Conservation (phyloP, 495 filamentous ascomycete species). For the Hypoxylon fragiforme region DNA sequence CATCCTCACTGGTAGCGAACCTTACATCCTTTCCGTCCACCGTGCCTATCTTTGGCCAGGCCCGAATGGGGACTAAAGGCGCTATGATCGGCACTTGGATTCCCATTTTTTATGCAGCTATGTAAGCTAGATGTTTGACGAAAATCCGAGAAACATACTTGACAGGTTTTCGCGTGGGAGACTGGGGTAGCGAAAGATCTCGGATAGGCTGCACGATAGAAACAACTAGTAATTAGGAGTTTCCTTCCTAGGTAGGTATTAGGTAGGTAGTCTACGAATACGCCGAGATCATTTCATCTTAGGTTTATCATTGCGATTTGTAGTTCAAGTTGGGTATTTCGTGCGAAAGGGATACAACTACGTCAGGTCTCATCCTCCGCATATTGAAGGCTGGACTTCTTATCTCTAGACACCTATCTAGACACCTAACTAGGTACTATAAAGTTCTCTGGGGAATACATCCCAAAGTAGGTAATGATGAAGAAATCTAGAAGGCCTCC, state of each 20-base stretch:
- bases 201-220: slow-evolving; percentile 3
- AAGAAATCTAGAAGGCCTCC: neutral
- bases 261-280: too few species aligned
- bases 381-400: slow-evolving; percentile 6
- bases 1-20: slow-evolving; percentile 30
- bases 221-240: too few species aligned
- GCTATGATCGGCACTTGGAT: slow-evolving; percentile 34
- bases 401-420: slow-evolving; percentile 2
- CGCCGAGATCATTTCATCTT: slow-evolving; percentile 6
- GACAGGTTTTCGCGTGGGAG: slow-evolving; percentile 4
- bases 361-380: neutral
- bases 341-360: slow-evolving; percentile 2
- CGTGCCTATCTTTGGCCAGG: slow-evolving; percentile 7
- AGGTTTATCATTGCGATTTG: slow-evolving; percentile 1
- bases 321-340: neutral
- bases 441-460: too few species aligned
- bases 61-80: slow-evolving; percentile 13
- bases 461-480: too few species aligned
- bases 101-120: slow-evolving; percentile 26
- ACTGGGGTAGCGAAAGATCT: slow-evolving; percentile 8
- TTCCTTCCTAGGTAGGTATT: too few species aligned
- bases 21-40: slow-evolving; percentile 16
- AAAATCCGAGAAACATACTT: slow-evolving; percentile 19
- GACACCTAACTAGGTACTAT: neutral
- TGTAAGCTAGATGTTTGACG: slow-evolving; percentile 1